Evolutionary conservation across 331 rosid species (phyloP), one percentile per base, ranked within the genome.

Genomic region (Quercus lobata): DNA sequence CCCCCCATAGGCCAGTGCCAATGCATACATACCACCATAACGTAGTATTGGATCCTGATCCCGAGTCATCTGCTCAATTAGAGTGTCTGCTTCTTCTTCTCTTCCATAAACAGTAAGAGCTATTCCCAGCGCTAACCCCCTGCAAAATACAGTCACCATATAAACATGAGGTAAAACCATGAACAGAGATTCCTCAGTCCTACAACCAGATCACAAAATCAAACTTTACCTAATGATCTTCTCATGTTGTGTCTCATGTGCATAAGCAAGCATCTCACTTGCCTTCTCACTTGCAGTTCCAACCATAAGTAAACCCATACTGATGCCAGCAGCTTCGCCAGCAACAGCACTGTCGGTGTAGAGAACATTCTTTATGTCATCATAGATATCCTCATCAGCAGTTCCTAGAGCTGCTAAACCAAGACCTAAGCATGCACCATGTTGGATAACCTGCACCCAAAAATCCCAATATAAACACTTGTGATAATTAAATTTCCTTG

Each of bases 281-380:
- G 97, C 99, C 91, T 95, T 95, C 81, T 91, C 97, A 84, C 98
- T 93, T 56, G 94, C 99, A 41, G 99, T 95, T 78, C 98, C 99
- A 84, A 95, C 99, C 98, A 95, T 90, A 71, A 95, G 98, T 78
- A 95, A 90, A 46, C 99, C 99, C 99, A 95, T 89, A 82, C 98
- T 91, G 73, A 95, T 90, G 30, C 99, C 99, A 79, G 99, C 99
- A 79, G 98, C 99, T 83, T 93, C 98, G 6, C 99, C 98, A 52
- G 99, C 99, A 76, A 95, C 98, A 24, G 99, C 97, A 83, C 97
- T 91, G 88, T 95, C 99, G 5, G 98, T 91, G 83, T 90, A 93
- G 25, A 95, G 98, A 75, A 86, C 98, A 72, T 76, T 91, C 84
- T 93, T 93, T 18, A 93, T 90, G 84, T 93, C 97, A 72, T 95